A percentile compares a stretch with the other conserved stretches of the same genome.
Evolutionary conservation across 495 filamentous ascomycete genomes (phyloP).

Genomic region (Podospora didyma): DNA sequence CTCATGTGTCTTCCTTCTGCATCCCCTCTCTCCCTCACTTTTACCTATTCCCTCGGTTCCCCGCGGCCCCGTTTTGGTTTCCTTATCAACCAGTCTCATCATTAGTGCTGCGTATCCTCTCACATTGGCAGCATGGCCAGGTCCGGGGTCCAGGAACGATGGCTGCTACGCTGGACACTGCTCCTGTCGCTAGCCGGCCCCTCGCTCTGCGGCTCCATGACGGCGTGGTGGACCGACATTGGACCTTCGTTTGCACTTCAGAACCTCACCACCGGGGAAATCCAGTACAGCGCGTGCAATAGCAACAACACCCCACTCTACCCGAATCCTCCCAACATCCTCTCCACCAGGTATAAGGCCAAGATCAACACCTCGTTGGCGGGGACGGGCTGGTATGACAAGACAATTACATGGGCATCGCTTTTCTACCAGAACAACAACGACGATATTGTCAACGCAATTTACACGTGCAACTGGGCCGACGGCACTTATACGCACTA

Average conservation of each 20-base stretch:
- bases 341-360: slow-evolving; percentile 12
- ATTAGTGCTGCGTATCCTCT: not conserved
- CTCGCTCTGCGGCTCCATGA: slow-evolving; percentile 17
- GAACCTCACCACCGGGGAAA: slow-evolving; percentile 22
- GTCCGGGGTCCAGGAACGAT: not conserved
- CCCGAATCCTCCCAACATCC: slow-evolving; percentile 18
- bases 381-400: slow-evolving; percentile 24
- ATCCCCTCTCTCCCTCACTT: not conserved
- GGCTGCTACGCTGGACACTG: not conserved
- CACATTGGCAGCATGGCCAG: not conserved
- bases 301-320: slow-evolving; percentile 26
- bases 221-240: slow-evolving; percentile 23
- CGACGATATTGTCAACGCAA: slow-evolving; percentile 26
- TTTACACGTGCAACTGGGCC: slow-evolving; percentile 23
- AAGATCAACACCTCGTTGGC: slow-evolving; percentile 26
- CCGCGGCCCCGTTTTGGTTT: not conserved
- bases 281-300: slow-evolving; percentile 27
- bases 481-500: slow-evolving; percentile 19
- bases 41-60: not conserved
- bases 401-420: slow-evolving; percentile 17
- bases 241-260: slow-evolving; percentile 25
- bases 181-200: not conserved
- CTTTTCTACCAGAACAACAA: slow-evolving; percentile 29
- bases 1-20: too few relatives aligned
- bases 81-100: not conserved